These are phyloP conservation scores for Sordariomycetes sp. DNA, from an alignment of 2,329 filamentous ascomycete species.

Conservation along the genomic window DNA sequence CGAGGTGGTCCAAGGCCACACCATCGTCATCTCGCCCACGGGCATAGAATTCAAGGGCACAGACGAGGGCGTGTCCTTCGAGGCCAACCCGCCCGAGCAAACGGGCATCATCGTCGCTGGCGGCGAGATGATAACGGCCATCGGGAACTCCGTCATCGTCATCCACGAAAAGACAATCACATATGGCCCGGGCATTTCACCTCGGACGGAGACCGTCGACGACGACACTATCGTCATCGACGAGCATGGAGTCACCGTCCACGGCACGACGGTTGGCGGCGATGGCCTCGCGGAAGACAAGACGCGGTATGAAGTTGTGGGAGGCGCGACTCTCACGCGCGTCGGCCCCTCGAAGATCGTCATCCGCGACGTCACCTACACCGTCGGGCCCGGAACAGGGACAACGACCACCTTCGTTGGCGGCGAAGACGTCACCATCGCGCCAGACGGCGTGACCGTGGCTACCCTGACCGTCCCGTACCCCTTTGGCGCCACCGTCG, in stretches of 20 bases:
- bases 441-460: conserved; percentile 35
- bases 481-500: conserved; percentile 32
- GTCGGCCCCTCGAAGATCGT: conserved; percentile 36
- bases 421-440: conserved; percentile 40
- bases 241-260: conserved; percentile 28
- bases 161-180: conserved; percentile 32
- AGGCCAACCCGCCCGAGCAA: conserved; percentile 17
- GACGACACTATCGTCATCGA: conserved; percentile 41
- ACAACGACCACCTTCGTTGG: conserved; percentile 33
- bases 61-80: conserved; percentile 19
- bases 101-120: conserved; percentile 35
- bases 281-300: conserved; percentile 19
- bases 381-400: conserved; percentile 32
- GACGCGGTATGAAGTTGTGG: conserved; percentile 34
- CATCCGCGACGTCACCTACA: conserved; percentile 38
- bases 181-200: conserved; percentile 25
- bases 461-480: conserved; percentile 31
- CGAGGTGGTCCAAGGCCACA: conserved; percentile 18
- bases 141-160: conserved; percentile 28
- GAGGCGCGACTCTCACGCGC: conserved; percentile 40
- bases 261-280: conserved; percentile 32
- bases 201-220: conserved; percentile 28
- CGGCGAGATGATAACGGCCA: conserved; percentile 33
- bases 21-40: conserved; percentile 21
- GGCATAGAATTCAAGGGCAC: conserved; percentile 22